Evolutionary conservation across 108 stramenopile genomes (phyloP), one percentile per base, ranked within the genome.

Genomic region (Pinguiococcus pyrenoidosus): DNA sequence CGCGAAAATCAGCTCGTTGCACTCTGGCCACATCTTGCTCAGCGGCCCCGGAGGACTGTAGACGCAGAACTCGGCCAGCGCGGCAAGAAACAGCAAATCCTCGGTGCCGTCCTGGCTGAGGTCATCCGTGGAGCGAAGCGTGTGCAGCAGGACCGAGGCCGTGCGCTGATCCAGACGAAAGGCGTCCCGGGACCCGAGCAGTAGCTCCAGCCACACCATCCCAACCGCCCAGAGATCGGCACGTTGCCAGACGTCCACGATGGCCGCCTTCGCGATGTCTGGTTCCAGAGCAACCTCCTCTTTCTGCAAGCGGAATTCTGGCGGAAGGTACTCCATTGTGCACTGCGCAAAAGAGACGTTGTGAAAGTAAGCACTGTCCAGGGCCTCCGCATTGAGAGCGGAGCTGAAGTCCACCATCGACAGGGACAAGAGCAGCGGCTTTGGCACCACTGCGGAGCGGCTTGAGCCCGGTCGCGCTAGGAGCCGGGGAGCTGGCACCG

Each of bases 81-180:
- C 46, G 17, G 69, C 61, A 26, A 70, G 40, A 13, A 49, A n/a
- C 6, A 50, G 51, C 56, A 58, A 49, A 33, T 59, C 61, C 14
- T 44, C 56, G 54, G 39, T 62, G 21, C 37, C 61, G 22, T 54
- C 61, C 8, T 56, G 61, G 14, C 39, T 34, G 8, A 22, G 41
- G 1, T 50, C 49, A 26, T 59, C 72, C 41, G 77, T 76, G 41
- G 71, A 73, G 29, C 52, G 48, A 53, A 88, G 69, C 41, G 69
- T 73, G 29, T 79, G 64, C 0, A 79, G 79, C 20, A 89, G 48
- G 3, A 93, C 46, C 2, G 83, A 85, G 0, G 69, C 79, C 14
- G 91, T 93, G 41, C 91, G 51, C 39, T 88, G 86, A 49, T 89
- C 88, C 16, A 93, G 86, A 12, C 73, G 72, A 45, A 92, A 92